A percentile compares a stretch with the other conserved stretches of the same genome.
These are phyloP conservation scores for Haplosporangium gracile DNA, from an alignment of 192 early-diverging fungal species.

Conservation along the genomic window DNA sequence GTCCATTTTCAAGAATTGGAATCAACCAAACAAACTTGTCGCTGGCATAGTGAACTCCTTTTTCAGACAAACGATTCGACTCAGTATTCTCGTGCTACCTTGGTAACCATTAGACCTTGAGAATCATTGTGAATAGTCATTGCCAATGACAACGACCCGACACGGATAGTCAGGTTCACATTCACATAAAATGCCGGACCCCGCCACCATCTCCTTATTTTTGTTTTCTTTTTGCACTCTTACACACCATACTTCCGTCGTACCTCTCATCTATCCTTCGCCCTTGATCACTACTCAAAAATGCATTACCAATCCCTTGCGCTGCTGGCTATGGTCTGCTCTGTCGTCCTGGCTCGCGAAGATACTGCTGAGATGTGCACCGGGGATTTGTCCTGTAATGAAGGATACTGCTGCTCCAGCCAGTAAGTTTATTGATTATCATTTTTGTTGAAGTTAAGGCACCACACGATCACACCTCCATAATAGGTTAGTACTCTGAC, in stretches of 20 bases:
- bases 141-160: too few relatives aligned
- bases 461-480: neutral
- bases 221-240: neutral
- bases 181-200: neutral
- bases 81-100: neutral
- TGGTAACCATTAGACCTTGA: constrained; percentile 13
- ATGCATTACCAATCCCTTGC: constrained; percentile 31
- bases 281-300: neutral
- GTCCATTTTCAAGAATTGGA: neutral
- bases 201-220: neutral
- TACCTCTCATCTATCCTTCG: neutral
- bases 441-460: neutral
- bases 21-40: neutral
- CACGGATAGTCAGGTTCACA: neutral
- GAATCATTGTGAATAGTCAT: neutral
- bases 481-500: neutral
- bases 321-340: constrained; percentile 9
- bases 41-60: neutral
- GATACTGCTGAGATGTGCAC: constrained; percentile 20
- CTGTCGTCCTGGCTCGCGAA: constrained; percentile 18
- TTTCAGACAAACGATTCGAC: neutral
- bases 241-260: neutral
- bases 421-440: constrained; percentile 8
- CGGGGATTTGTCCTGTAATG: constrained; percentile 21
- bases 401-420: constrained; percentile 43